Conservation (phyloP, 2,329 filamentous ascomycete genomes). For the Apiospora koreana region DNA sequence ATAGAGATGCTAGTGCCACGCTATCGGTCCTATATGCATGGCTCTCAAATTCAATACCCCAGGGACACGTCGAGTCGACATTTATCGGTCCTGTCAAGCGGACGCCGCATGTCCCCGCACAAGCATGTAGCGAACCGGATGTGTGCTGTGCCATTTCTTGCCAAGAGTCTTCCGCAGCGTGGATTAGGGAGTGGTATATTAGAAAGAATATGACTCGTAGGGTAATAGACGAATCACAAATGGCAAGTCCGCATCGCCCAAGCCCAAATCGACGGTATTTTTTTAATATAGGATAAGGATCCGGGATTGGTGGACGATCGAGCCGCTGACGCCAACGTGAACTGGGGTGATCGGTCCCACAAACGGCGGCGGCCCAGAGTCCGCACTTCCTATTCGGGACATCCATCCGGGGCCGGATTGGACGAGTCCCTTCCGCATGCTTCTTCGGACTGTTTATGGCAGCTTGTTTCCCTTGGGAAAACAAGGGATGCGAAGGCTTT, state of each 20-base stretch:
- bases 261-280: not conserved
- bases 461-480: not conserved
- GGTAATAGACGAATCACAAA: not conserved
- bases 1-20: not conserved
- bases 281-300: not conserved
- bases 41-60: not conserved
- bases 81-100: not conserved
- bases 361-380: not conserved
- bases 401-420: not conserved
- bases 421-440: not conserved
- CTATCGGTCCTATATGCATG: not conserved
- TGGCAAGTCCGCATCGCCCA: not conserved
- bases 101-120: not conserved
- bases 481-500: not conserved
- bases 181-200: not conserved
- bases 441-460: not conserved
- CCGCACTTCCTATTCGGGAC: not conserved
- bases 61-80: too few species aligned
- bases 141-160: not conserved
- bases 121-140: not conserved
- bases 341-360: not conserved
- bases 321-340: not conserved
- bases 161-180: not conserved
- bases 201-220: not conserved
- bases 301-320: constrained; percentile 1